A percentile compares a stretch with the other conserved stretches of the same genome.
Conservation (phyloP, 116 monocot species). For the Cymodocea nodosa region DNA sequence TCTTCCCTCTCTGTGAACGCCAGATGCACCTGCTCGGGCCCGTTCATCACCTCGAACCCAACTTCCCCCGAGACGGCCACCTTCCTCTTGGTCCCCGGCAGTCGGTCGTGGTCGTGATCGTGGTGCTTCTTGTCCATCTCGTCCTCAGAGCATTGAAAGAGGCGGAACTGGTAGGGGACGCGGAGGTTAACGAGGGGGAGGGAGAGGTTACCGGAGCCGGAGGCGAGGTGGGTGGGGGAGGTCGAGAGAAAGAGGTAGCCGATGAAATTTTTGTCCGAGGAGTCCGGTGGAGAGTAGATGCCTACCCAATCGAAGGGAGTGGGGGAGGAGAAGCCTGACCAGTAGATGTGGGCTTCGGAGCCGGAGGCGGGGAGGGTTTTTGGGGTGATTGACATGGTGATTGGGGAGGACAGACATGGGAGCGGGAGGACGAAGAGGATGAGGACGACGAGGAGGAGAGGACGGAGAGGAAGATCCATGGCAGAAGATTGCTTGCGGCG, state of each 20-base stretch:
- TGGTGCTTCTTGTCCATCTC: constrained; percentile 41
- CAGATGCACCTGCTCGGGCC: constrained; percentile 80
- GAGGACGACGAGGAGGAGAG: too few relatives aligned
- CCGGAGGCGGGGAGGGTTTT: constrained; percentile 41
- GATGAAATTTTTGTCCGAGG: constrained; percentile 55
- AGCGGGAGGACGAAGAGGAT: too few relatives aligned
- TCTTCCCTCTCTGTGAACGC: constrained; percentile 59
- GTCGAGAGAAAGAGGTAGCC: constrained; percentile 80
- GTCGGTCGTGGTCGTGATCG: constrained; percentile 81
- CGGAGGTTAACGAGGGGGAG: constrained; percentile 79
- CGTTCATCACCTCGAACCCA: constrained; percentile 8
- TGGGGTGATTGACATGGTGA: constrained; percentile 46
- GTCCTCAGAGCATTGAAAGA: constrained; percentile 58
- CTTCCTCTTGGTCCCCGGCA: constrained; percentile 46
- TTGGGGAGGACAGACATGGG: too few relatives aligned
- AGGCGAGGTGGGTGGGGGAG: constrained; percentile 23
- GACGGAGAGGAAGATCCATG: too few relatives aligned
- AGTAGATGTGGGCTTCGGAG: constrained; percentile 35
- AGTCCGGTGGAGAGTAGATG: constrained; percentile 74
- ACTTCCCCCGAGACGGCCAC: constrained; percentile 52
- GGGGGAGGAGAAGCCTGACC: constrained; percentile 60
- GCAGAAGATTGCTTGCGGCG: too few relatives aligned
- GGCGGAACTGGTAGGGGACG: constrained; percentile 54
- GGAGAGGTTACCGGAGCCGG: constrained; percentile 52
- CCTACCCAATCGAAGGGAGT: constrained; percentile 77